Evolutionary conservation across 108 stramenopile species (phyloP), one percentile per base, ranked within the genome.

Genomic region (Fistulifera pelliculosa): DNA sequence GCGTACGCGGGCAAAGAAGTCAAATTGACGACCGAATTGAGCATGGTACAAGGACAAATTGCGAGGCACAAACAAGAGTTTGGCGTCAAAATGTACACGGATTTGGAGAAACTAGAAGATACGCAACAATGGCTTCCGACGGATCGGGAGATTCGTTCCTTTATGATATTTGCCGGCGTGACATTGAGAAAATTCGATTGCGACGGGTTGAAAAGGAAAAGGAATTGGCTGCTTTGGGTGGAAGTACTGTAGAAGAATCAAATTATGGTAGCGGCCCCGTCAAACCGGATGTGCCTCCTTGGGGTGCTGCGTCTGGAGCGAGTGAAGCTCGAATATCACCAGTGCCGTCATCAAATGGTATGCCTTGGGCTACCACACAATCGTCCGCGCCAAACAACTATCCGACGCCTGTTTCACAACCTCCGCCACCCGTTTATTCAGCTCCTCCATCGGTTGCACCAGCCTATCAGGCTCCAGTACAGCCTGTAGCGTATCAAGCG

Each of bases 91-190:
- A 19, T 85, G 48, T 90, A 66, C 51, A 62, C 65, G 12, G 57
- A 68, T 0, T 75, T 90, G 43, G 75, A 55, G 38, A 55, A 72
- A 10, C 66, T 83, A 58, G 87, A 89, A 66, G 87, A 89, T 28
- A 71, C 60, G 18, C 68, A 85, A 59, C 75, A 73, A 27, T 89
- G 79, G 75, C 58, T 89, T 41, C 87, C 87, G 5, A 81, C 82
- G 19, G 81, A 83, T 58, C 60, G 87, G n/a, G 77, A 82, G 44
- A 74, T 89, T 14, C 52, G 87, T 28, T 65, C 68, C 10, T 62
- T 41, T 89, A 89, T 56, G 87, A 89, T 68, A 47, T 47, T n/a
- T 64, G 66, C 10, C 54, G 87, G 13, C 51, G 62, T 17, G 87
- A 89, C 56, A 69, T 89, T 28, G 71, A 69, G 19, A 50, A 51